A percentile compares a stretch with the other conserved stretches of the same genome.
Conservation (phyloP, 163 green algal species). For the Chlamydomonas reinhardtii region DNA sequence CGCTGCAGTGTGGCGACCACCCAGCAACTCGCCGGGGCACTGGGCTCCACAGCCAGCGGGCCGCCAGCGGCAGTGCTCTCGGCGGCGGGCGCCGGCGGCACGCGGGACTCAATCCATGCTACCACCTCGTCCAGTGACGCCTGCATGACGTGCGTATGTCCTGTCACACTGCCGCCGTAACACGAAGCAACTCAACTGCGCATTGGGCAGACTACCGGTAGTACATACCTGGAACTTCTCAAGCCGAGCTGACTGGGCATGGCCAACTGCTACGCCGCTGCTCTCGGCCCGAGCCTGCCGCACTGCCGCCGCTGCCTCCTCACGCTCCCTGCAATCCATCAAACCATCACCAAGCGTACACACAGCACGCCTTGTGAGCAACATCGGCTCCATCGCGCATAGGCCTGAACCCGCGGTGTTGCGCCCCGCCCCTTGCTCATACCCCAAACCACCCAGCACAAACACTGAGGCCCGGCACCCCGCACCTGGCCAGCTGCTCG, state of each 20-base stretch:
- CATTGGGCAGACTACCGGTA: too few relatives aligned
- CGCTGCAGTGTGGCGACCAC: constrained; percentile 7
- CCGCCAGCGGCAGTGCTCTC: not conserved
- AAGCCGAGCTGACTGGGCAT: not conserved
- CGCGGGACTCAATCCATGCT: constrained; percentile 6
- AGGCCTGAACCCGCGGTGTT: too few relatives aligned
- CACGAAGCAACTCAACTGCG: too few relatives aligned
- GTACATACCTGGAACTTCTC: constrained; percentile 12
- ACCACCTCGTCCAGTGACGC: constrained; percentile 20
- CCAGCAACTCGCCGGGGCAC: not conserved
- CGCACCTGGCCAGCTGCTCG: constrained; percentile 68
- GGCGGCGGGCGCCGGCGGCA: not conserved
- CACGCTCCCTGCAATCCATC: constrained; percentile 19
- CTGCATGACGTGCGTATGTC: not conserved
- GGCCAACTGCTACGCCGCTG: not conserved
- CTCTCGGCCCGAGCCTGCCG: constrained; percentile 34
- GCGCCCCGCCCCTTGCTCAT: too few relatives aligned
- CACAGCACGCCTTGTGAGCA: too few relatives aligned
- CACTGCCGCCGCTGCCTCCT: constrained; percentile 22
- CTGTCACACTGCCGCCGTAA: too few relatives aligned
- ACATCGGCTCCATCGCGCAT: too few relatives aligned
- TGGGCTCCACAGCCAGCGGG: not conserved
- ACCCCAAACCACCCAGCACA: too few relatives aligned
- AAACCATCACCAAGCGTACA: too few relatives aligned
- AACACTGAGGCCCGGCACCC: too few relatives aligned